These are phyloP conservation scores for Furcasterigmium furcatum DNA, from an alignment of 2,329 filamentous ascomycete species.

Conservation along the genomic window DNA sequence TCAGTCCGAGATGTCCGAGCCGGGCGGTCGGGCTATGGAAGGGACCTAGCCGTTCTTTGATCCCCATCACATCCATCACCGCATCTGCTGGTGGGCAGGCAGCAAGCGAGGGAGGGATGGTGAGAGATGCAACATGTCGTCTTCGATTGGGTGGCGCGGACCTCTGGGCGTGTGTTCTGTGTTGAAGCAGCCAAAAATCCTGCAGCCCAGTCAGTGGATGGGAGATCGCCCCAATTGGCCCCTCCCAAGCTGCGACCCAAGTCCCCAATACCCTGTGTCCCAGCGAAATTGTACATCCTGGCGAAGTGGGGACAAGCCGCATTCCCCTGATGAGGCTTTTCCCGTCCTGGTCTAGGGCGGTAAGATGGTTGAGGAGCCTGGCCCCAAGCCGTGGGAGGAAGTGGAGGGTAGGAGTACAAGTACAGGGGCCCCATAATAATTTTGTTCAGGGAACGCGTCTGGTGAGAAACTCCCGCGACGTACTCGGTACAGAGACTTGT, in stretches of 20 bases:
- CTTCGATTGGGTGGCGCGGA: too few relatives aligned
- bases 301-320: not conserved
- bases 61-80: too few relatives aligned
- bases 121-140: too few relatives aligned
- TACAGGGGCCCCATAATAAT: too few relatives aligned
- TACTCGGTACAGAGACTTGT: not conserved
- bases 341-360: conserved; percentile 23
- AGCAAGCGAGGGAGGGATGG: too few relatives aligned
- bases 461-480: conserved; percentile 2
- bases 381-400: conserved; percentile 4
- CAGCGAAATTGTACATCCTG: not conserved
- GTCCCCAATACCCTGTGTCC: not conserved
- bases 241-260: not conserved
- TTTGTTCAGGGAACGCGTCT: conserved; percentile 1
- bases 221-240: not conserved
- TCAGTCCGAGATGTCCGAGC: too few relatives aligned
- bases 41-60: too few relatives aligned
- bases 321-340: conserved; percentile 10
- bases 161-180: too few relatives aligned
- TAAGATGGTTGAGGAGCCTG: conserved; percentile 42
- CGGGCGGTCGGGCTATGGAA: too few relatives aligned
- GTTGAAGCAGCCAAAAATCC: too few relatives aligned
- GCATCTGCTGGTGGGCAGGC: too few relatives aligned
- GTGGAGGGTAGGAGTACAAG: not conserved
- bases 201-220: not conserved